Base-by-base conservation (phyloP, 208 protist species). In the Vickermania ingenoplastis region DNA sequence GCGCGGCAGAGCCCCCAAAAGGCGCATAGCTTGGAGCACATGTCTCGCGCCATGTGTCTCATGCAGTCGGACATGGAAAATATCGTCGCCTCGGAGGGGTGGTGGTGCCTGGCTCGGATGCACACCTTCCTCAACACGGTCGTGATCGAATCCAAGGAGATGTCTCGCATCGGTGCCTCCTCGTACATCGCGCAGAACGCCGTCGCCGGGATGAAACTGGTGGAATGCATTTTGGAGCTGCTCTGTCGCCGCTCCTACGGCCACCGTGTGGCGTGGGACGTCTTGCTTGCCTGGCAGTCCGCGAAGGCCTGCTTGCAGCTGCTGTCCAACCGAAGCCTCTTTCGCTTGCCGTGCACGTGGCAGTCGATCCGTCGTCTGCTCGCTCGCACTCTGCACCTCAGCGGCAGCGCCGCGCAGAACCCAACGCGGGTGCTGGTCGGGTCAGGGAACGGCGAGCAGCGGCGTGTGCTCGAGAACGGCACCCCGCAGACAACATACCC, bases 1-100 rank as follows among this genome's bases (percentile, higher is more conserved):
- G 83, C 91, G 2, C 79, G 83, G n/a, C 50, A 64, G 4, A 86
- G 91, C 59, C 61, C 54, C 5, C 81, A 90, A n/a, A 83, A 77
- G 52, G 79, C 79, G 1, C 30, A 41, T 0, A 75, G 67, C 49
- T 67, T 94, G 13, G 83, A 91, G 61, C 79, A 81, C 31, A 61
- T 94, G 14, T 75, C 74, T 14, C 77, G 77, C 36, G 81, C 79
- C 55, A 60, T 84, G 21, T 69, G 77, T 5, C 66, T 91, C 50
- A 53, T 94, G 13, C 50, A 81, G 17, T 75, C 64, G n/a, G 71
- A 90, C 59, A 83, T 79, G 1, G 49, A 45, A 1, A 81, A 89
- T 64, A 63, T 94, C 13, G 62, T 94, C 21, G 71, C 66, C 29
- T 77, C 75, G 22, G 83, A 95, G 61, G 63, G 77, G 14, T 75